Conservation (phyloP, 148 eudicot genomes). For the Fallopia convolvulus region DNA sequence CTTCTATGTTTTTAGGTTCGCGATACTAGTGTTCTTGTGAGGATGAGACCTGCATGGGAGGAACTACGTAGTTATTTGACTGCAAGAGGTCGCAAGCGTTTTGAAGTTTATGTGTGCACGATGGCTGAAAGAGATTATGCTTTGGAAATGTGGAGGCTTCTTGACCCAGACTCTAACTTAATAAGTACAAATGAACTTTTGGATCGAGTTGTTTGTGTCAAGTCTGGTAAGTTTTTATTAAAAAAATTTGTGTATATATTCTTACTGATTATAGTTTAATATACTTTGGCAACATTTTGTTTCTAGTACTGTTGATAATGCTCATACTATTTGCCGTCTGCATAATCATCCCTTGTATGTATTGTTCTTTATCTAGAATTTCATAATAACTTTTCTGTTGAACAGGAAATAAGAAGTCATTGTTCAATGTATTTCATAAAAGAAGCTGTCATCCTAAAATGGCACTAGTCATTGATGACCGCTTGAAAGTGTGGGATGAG, state of each 20-base stretch:
- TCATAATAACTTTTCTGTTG: background rate
- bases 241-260: background rate
- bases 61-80: constrained; percentile 89
- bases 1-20: constrained; percentile 50
- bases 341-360: background rate
- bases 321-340: background rate
- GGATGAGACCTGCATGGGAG: constrained; percentile 99
- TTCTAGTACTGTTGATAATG: background rate
- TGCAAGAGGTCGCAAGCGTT: constrained; percentile 96
- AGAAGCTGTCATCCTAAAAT: constrained; percentile 93
- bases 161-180: constrained; percentile 93
- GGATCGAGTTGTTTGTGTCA: constrained; percentile 93
- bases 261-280: background rate
- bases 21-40: constrained; percentile 99
- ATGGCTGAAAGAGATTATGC: constrained; percentile 99
- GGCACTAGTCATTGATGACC: constrained; percentile 99
- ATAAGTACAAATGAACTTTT: constrained; percentile 61
- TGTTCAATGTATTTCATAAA: constrained; percentile 84
- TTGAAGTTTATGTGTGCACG: constrained; percentile 99
- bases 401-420: constrained; percentile 74
- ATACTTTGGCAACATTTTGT: background rate
- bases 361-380: background rate
- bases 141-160: constrained; percentile 99
- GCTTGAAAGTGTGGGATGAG: constrained; percentile 95
- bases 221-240: constrained; percentile 56